Conservation (phyloP, 140 eudicot genomes). For the Stevia rebaudiana region DNA sequence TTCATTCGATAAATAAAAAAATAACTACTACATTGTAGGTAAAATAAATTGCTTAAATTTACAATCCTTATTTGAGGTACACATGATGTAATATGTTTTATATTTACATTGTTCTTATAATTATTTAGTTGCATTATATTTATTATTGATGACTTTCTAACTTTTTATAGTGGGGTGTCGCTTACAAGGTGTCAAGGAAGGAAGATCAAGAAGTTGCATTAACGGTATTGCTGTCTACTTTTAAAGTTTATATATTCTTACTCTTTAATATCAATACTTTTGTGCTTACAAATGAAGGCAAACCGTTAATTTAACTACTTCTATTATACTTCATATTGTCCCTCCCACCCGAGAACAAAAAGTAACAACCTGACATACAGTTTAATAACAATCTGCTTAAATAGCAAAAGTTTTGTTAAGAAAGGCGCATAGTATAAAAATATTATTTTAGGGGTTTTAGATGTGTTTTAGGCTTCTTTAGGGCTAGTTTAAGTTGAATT, state of each 20-base stretch:
- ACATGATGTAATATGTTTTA: background rate
- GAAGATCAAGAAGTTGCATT: slow-evolving; percentile 71
- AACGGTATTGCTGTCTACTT: slow-evolving; percentile 41
- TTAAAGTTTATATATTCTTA: background rate
- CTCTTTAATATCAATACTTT: background rate
- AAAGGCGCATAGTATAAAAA: too few species aligned
- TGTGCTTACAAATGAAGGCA: background rate
- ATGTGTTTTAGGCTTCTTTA: too few species aligned
- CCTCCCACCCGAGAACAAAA: too few species aligned
- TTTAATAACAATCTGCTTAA: too few species aligned
- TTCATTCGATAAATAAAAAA: background rate
- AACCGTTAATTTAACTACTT: background rate
- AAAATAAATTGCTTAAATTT: too few species aligned
- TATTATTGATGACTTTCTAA: slow-evolving; percentile 1
- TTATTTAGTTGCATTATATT: background rate
- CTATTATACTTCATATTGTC: background rate
- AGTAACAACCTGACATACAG: too few species aligned
- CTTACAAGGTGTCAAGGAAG: slow-evolving; percentile 65
- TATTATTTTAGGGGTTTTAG: too few species aligned
- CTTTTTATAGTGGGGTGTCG: slow-evolving; percentile 72
- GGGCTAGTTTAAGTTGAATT: too few species aligned
- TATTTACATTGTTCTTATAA: background rate
- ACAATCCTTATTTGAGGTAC: background rate
- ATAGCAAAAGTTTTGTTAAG: too few species aligned
- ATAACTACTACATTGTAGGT: too few species aligned